Base-by-base conservation (phyloP, 768 basidiomycete species). In the Lentinula sp. region DNA sequence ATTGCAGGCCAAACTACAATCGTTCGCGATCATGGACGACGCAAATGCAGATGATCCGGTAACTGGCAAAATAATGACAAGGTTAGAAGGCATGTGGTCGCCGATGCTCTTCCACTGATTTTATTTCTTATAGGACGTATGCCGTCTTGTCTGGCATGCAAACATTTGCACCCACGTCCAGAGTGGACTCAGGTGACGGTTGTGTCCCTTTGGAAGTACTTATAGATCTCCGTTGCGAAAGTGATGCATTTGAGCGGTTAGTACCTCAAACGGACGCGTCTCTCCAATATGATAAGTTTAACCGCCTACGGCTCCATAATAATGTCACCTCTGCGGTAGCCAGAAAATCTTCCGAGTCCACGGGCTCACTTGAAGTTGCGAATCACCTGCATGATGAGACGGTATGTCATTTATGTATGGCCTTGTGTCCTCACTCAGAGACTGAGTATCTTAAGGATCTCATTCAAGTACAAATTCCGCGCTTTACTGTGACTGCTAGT, bases 221-320 rank as follows among this genome's bases (percentile, higher is more conserved):
- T 56, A 85, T 96, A 60, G 94, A 98, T 73, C 81, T 87, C 56
- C 83, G 87, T 49, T 90, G 90, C 68, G 91, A 95, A 73, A 89
- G 85, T 62, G 78, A 79, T 52, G 85, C 85, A 53, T 96, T 96
- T 71, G 93, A 96, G 67, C 88, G 93, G 2, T 80, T 98, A 42
- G 90, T 98, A 6, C 90, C 93, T 2, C 91, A 93, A 71, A 93
- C 95, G 0, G 85, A 91, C 61, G 91, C 90, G 0, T 85, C 81
- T 4, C 84, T 96, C 63, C 89, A 87, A 51, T 93, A 95, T 70
- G 95, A 98, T 79, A 94, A 92, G 70, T 96, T 96, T 77, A 98
- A 98, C 73, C 87, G 89, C 45, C 81, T 97, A 8, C 87, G 95
- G 39, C 75, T 95, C 56, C 87, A 87, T 48, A 92, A 87, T 65